These are phyloP conservation scores for Blepharisma stoltei DNA, from an alignment of 73 alveolate species.

Conservation along the genomic window DNA sequence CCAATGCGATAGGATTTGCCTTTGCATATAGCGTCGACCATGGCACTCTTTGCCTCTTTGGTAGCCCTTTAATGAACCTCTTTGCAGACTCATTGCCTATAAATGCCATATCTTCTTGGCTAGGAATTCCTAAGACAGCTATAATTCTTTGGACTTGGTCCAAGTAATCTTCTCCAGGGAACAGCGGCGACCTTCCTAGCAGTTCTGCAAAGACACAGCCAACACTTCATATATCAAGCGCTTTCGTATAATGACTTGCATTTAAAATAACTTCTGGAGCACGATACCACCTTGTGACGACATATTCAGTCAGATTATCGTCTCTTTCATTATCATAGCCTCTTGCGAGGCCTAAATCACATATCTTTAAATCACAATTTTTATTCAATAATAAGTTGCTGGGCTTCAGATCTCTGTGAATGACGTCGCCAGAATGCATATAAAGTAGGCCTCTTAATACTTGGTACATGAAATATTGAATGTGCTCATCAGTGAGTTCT, in stretches of 20 bases:
- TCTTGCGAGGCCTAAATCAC: constrained; percentile 46
- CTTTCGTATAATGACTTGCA: constrained; percentile 75
- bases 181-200: constrained; percentile 83
- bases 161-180: constrained; percentile 89
- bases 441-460: constrained; percentile 59
- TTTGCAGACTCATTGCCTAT: background rate
- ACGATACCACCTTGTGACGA: constrained; percentile 63
- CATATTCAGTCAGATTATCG: constrained; percentile 67
- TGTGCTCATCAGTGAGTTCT: constrained; percentile 85
- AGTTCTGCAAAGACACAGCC: constrained; percentile 86
- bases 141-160: constrained; percentile 47
- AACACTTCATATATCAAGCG: constrained; percentile 78
- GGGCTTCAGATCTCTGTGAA: constrained; percentile 79
- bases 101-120: background rate
- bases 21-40: background rate
- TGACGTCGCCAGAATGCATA: constrained; percentile 72
- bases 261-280: constrained; percentile 65
- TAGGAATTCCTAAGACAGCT: constrained; percentile 4
- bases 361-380: constrained; percentile 54
- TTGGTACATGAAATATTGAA: constrained; percentile 74
- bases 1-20: constrained; percentile 20
- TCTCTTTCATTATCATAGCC: constrained; percentile 71
- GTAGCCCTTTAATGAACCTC: background rate
- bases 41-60: background rate
- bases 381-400: constrained; percentile 50